A percentile compares a stretch with the other conserved stretches of the same genome.
These are phyloP conservation scores for Fraxinus latifolia DNA, from an alignment of 305 asterid species.

Conservation along the genomic window DNA sequence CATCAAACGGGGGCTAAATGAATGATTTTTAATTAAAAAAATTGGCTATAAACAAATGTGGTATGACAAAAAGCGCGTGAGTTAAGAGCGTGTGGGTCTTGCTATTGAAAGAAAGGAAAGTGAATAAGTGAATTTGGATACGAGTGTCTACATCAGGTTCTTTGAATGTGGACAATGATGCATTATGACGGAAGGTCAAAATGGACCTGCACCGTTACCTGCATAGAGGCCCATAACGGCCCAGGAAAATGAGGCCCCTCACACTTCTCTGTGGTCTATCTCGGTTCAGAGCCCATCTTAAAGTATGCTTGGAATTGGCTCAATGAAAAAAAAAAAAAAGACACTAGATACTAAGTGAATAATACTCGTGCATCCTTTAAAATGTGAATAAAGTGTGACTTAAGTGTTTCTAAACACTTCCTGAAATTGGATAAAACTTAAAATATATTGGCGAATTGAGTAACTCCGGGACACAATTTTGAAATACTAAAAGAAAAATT, in stretches of 20 bases:
- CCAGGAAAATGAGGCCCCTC: not conserved
- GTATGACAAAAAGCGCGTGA: not conserved
- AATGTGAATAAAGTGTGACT: not conserved
- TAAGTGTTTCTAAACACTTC: not conserved
- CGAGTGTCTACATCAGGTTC: not conserved
- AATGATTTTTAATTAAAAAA: no score
- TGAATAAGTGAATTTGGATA: slow-evolving; percentile 1
- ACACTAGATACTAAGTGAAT: not conserved
- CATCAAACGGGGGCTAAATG: no score
- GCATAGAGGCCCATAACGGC: not conserved
- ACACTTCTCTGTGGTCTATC: not conserved
- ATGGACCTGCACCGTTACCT: not conserved
- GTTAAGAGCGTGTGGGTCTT: not conserved
- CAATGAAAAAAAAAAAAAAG: not conserved
- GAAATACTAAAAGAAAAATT: not conserved
- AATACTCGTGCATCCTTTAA: not conserved
- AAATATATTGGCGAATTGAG: not conserved
- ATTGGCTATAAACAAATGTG: no score
- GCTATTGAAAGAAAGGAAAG: not conserved
- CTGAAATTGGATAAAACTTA: not conserved
- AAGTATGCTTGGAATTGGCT: not conserved
- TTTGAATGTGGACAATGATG: not conserved
- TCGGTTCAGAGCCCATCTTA: no score
- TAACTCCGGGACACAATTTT: not conserved
- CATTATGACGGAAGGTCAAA: not conserved